phyloP scores from a whole-genome alignment of 2,329 filamentous ascomycete genomes.

The Juglanconis oblonga region DNA sequence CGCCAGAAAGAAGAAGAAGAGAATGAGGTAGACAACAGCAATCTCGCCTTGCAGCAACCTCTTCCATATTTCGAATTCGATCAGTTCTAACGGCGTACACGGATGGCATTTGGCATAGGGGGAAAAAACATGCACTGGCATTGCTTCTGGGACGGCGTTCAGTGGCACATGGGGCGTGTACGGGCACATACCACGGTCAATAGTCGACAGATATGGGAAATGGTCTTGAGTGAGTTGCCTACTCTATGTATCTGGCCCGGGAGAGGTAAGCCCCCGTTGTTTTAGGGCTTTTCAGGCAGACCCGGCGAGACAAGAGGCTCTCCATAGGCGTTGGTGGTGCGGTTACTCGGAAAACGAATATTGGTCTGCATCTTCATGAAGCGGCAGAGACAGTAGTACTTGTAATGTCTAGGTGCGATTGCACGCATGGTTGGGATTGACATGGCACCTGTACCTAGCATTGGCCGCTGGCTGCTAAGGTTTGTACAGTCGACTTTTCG shows the following conservation, averaged over 20 bases:
- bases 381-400: background rate
- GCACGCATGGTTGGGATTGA: too few relatives aligned
- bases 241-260: background rate
- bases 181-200: background rate
- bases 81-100: background rate
- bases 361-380: background rate
- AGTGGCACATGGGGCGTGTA: background rate
- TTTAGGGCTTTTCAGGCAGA: too few relatives aligned
- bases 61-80: background rate
- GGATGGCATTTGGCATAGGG: background rate
- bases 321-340: background rate
- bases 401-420: background rate
- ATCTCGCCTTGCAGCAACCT: background rate
- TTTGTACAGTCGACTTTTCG: too few relatives aligned
- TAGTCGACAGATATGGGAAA: background rate
- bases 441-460: too few relatives aligned
- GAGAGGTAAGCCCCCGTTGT: background rate
- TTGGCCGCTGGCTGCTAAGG: too few relatives aligned
- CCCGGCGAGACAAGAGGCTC: background rate
- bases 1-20: slow-evolving; percentile 16
- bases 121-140: background rate
- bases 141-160: background rate
- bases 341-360: too few relatives aligned
- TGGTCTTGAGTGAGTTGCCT: background rate
- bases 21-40: background rate